phyloP scores from a whole-genome alignment of 495 filamentous ascomycete species.

The Alectoria sarmentosa region DNA sequence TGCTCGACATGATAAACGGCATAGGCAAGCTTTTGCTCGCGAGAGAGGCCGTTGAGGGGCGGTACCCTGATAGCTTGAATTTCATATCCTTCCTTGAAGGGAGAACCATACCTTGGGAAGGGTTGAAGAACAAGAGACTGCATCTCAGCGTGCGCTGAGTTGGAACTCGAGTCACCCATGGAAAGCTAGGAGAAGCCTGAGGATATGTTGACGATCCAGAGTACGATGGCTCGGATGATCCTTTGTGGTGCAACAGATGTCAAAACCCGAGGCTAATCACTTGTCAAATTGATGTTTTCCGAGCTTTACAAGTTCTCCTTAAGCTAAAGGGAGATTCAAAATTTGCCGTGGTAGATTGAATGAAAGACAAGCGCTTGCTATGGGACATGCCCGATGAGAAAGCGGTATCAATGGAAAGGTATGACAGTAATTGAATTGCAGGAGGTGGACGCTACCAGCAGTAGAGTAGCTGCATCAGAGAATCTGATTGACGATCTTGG shows the following conservation, averaged over 20 bases:
- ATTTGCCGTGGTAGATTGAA: neutral
- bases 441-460: neutral
- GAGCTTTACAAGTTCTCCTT: neutral
- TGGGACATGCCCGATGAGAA: neutral
- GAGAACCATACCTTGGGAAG: conserved; percentile 6
- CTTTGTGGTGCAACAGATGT: neutral
- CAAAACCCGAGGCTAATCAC: neutral
- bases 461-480: neutral
- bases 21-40: conserved; percentile 7
- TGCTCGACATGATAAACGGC: conserved; percentile 8
- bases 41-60: neutral
- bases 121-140: conserved; percentile 6
- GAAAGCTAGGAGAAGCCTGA: neutral
- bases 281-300: neutral
- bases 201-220: no score
- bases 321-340: neutral
- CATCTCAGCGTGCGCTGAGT: neutral
- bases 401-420: neutral
- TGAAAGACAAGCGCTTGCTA: neutral
- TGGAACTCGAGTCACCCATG: neutral
- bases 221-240: neutral
- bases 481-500: no score
- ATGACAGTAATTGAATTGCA: neutral
- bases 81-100: neutral
- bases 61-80: neutral